Evolutionary conservation across 2,329 filamentous ascomycete genomes (phyloP), one percentile per base, ranked within the genome.

Genomic region (Pestalotiopsis sp.): DNA sequence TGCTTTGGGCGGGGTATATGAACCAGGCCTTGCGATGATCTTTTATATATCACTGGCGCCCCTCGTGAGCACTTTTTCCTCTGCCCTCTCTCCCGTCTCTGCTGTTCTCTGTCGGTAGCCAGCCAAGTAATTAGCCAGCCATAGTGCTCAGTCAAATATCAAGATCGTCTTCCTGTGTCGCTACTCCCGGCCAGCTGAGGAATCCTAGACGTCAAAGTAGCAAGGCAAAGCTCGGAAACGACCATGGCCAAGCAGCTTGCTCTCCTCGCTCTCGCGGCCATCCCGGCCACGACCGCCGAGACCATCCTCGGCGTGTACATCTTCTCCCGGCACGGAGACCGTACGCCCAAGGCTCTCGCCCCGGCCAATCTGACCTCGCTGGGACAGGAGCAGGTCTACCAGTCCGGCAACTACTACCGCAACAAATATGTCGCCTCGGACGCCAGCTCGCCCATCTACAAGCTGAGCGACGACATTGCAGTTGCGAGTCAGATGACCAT

Each of bases 301-400:
- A 92, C 90, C 0, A 85, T 96, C 36, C 85, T 97, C 17, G 94
- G 94, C 65, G 90, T 91, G 60, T 96, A 95, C 80, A 90, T 97
- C 80, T 97, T 97, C 84, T 90, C 93, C 74, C 92, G 95, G 60
- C 95, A 98, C 82, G 95, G 95, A 68, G 95, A 98, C 80, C 90
- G 95, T 67, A 95, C 94, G 0, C 83, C 93, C 71, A 97, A 97
- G 83, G 85, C 88, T 20, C 89, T 89, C 71, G 84, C 90, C 60
- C 92, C 92, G 13, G 89, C 93, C 36, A 86, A 87, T 72, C 82
- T 98, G 78, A 97, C 95, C 13, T 86, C 91, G 69, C 86, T 97
- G 65, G 95, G 95, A 39, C 94, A 95, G 77, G 82, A 87, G 62
- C 86, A 98, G 82, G 90, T 94, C 73, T 91, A 89, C 80, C 84